Conservation (phyloP, 805 yeast species). For the Metschnikowia cubensis region DNA sequence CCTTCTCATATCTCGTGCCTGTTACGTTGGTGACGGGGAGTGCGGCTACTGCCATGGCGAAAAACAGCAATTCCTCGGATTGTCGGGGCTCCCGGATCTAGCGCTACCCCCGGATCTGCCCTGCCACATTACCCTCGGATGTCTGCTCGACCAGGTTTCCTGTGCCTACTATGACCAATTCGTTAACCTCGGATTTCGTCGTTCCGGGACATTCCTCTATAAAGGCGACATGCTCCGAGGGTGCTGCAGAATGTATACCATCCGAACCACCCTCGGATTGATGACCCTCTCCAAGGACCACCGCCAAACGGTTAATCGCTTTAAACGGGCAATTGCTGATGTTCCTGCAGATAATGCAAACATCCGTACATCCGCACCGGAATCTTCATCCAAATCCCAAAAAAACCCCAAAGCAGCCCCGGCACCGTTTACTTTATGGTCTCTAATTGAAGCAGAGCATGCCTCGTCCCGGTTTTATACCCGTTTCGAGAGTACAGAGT, state of each 20-base stretch:
- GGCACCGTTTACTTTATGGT: neutral
- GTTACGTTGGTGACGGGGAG: constrained; percentile 39
- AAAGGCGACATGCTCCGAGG: constrained; percentile 63
- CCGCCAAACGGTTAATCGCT: constrained; percentile 60
- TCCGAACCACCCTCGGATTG: constrained; percentile 51
- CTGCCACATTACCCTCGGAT: constrained; percentile 29
- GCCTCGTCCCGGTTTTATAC: constrained; percentile 36
- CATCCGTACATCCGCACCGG: too few relatives aligned
- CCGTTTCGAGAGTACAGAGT: constrained; percentile 48
- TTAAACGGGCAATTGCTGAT: constrained; percentile 38
- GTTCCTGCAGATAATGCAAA: neutral
- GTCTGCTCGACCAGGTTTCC: constrained; percentile 44
- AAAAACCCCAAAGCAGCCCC: neutral
- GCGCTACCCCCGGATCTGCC: constrained; percentile 18
- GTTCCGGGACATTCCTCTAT: constrained; percentile 69
- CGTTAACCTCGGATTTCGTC: constrained; percentile 70
- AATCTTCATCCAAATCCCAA: neutral
- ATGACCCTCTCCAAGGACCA: constrained; percentile 61
- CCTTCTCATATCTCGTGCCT: constrained; percentile 40
- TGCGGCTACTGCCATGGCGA: constrained; percentile 76
- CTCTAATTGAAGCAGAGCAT: constrained; percentile 40
- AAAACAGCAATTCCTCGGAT: constrained; percentile 31
- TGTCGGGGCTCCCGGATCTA: constrained; percentile 21
- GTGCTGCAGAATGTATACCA: constrained; percentile 79
- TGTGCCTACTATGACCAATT: constrained; percentile 55